Base-by-base conservation (phyloP, 2,329 filamentous ascomycete genomes). In the Berkeleyomyces rouxiae region DNA sequence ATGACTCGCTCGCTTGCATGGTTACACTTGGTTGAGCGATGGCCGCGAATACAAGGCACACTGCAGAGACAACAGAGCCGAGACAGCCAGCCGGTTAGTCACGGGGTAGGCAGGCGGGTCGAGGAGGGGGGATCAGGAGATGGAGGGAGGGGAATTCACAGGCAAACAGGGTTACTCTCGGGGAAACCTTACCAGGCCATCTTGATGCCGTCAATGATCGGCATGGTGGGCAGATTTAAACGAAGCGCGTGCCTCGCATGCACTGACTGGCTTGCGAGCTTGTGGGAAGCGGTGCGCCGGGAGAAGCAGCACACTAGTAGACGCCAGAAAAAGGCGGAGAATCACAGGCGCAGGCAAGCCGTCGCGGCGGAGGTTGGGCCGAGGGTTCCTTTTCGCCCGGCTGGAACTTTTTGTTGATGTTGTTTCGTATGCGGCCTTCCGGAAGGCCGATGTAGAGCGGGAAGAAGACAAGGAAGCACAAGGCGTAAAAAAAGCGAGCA, bases 21-120 rank as follows among this genome's bases (percentile, higher is more conserved):
- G 58, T 80, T 84, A 72, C 86, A 89, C 76, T 86, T 87, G 61
- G 85, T 87, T 39, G 86, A 88, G 68, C 86, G 83, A 72, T 89
- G 86, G 63, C 86, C 86, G 69, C 85, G 83, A 68, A 88, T 88
- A 71, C 86, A 88, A 69, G 85, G 85, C 77, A 82, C 82, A 73
- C 85, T 88, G 68, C 57, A 57, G 39, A n/a, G 40, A 16, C 11
- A 23, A 5, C 42, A 59, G 7, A 39, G 10, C 9, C 40, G 43
- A 33, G 40, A 37, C 42, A 31, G n/a, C 43, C 47, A 7, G 36
- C 23, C 16, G 47, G 44, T 61, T 58, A 61, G 59, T 55, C 55
- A 61, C 44, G 51, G 4, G 7, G 62, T 57, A 33, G 53, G 58
- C 42, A 51, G 11, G 11, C 37, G 51, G 39, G 36, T n/a, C n/a